Base-by-base conservation (phyloP, 805 yeast species). In the Lipomyces oligophaga region DNA sequence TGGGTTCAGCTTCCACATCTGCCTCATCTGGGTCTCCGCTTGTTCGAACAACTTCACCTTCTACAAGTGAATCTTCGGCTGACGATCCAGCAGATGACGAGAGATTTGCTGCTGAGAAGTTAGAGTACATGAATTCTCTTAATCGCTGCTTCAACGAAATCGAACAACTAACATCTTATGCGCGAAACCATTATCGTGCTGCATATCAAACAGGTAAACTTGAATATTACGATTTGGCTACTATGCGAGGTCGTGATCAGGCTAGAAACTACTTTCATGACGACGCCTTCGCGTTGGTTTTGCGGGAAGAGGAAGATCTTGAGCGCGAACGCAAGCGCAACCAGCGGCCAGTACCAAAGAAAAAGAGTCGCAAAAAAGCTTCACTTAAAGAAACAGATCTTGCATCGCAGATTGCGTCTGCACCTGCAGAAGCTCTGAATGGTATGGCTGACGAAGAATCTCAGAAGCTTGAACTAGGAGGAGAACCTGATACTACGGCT, bases 201-300 rank as follows among this genome's bases (percentile, higher is more conserved):
- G 31, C 22, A 25, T 52, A 22, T 28, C 54, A 44, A 37, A 15
- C 7, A 22, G 32, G 28, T 18, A 49, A 40, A 28, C 28, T 34
- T 11, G 38, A 35, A 20, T 47, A 40, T 15, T 34, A 40, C 22
- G 33, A 38, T 7, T 11, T 5, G 3, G 46, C 49, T 16, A 38
- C 53, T 3, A 5, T 15, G 19, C 49, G 47, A 15, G 56, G 55
- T 2, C 54, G 54, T 26, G 41, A 36, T 5, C 56, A 52, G 31
- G 56, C 55, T 3, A 21, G 25, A 5, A 28, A 34, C 27, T 43
- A 34, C 25, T 53, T 52, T 28, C 53, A 38, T 20, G 53, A 49
- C 32, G 53, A 47, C 27, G 58, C 58, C 3, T 40, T 52, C 49
- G 55, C 42, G 6, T 20, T 35, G 10, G 58, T 53, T 11, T 20